phyloP scores from a whole-genome alignment of 129 eudicot genomes.

The Arctium minus region DNA sequence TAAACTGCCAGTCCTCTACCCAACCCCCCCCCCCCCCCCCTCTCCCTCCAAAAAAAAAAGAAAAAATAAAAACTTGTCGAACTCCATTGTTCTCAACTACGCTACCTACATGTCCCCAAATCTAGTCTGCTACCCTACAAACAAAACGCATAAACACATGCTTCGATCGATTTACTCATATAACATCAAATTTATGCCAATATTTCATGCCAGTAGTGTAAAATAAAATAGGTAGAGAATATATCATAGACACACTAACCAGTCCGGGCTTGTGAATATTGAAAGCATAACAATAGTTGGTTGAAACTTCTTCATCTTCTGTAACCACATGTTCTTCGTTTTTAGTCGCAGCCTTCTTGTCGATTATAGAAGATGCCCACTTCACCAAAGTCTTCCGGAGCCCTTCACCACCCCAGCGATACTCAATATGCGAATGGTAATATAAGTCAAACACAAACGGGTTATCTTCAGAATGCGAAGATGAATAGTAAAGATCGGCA shows the following conservation, averaged over 20 bases:
- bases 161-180: too few relatives aligned
- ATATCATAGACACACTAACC: conserved; percentile 42
- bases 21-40: too few relatives aligned
- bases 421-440: conserved; percentile 93
- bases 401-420: conserved; percentile 99
- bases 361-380: conserved; percentile 67
- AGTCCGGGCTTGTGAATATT: conserved; percentile 67
- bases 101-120: too few relatives aligned
- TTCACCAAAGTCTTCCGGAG: conserved; percentile 88
- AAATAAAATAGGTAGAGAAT: not conserved
- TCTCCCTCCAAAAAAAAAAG: too few relatives aligned
- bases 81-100: too few relatives aligned
- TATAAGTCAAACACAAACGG: conserved; percentile 85
- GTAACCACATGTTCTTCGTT: conserved; percentile 59
- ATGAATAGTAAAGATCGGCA: conserved; percentile 87
- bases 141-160: too few relatives aligned
- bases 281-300: conserved; percentile 88
- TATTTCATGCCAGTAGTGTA: not conserved
- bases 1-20: too few relatives aligned
- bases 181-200: not conserved
- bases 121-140: too few relatives aligned
- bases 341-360: conserved; percentile 57
- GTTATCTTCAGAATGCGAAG: conserved; percentile 68
- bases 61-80: too few relatives aligned
- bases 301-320: conserved; percentile 87